Evolutionary conservation across 1,284 basidiomycete genomes (phyloP), one percentile per base, ranked within the genome.

Genomic region (Austroboletus niveus): DNA sequence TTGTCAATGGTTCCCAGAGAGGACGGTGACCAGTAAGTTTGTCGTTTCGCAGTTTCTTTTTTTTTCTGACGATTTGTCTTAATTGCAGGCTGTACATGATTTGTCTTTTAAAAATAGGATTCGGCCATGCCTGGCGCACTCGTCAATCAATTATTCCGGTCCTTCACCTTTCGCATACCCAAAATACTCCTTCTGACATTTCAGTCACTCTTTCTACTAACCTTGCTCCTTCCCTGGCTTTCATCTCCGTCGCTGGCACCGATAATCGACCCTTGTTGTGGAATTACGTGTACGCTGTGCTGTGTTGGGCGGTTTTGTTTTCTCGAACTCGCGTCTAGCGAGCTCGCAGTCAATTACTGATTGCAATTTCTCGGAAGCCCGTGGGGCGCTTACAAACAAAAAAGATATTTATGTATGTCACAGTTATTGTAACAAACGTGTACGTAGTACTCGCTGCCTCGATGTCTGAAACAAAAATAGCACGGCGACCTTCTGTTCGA

Each of bases 1-100:
- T 66, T 20, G 64, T 66, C 47, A 70, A 46, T 35, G 68, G 64
- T 20, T 68, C 70, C 54, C 70, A 68, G 64, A 68, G 62, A 46
- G 58, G 59, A 42, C 59, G 60, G 36, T 65, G 42, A 49, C 48
- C 31, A 22, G 60, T 62, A 47, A 56, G 57, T 52, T 41, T 12
- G 27, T 14, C 15, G 11, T 1, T 10, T 20, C 8, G 35, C n/a
- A 20, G 20, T 40, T 29, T 24, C 22, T 6, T 10, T 34, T 17
- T 17, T 20, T 51, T 60, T 14, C 42, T 55, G 10, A 52, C 12
- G n/a, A 17, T 8, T 47, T 4, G 43, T 17, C n/a, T 20, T 32
- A 62, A 51, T 41, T 35, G 42, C 27, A 40, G 20, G 31, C 47
- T 38, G 32, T 42, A 30, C 24, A 27, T 52, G 14, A 40, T 9